These are phyloP conservation scores for Scorias spongiosa DNA, from an alignment of 2,329 filamentous ascomycete species.

Conservation along the genomic window DNA sequence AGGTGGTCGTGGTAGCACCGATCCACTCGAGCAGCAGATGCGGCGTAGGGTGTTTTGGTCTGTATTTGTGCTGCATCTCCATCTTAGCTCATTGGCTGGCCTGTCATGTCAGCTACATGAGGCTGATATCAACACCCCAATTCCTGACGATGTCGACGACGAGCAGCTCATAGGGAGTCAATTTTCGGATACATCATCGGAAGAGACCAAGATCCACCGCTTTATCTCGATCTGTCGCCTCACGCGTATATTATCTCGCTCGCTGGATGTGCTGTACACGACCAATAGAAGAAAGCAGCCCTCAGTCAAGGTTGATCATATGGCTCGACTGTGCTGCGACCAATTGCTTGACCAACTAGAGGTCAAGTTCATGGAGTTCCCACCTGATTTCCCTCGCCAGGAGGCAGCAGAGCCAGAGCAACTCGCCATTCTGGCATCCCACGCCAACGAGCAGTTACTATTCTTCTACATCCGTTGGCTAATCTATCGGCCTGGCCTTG, in stretches of 20 bases:
- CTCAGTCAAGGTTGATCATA: conserved; percentile 4
- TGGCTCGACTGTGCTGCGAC: conserved; percentile 5
- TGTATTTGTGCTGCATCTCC: conserved; percentile 4
- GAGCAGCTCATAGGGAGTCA: conserved; percentile 4
- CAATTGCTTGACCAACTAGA: conserved; percentile 3
- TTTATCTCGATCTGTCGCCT: conserved; percentile 4
- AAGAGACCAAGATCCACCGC: conserved; percentile 3
- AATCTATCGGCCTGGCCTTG: conserved; percentile 4
- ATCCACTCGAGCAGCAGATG: conserved; percentile 5
- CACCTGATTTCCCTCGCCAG: conserved; percentile 3
- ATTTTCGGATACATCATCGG: background rate
- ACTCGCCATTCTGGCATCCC: conserved; percentile 2
- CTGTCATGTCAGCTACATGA: background rate
- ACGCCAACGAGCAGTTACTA: conserved; percentile 4
- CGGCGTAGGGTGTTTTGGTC: conserved; percentile 4
- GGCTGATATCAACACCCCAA: conserved; percentile 1
- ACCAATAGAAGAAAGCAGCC: conserved; percentile 3
- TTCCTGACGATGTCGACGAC: conserved; percentile 3
- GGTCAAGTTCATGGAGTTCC: conserved; percentile 2
- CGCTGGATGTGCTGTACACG: conserved; percentile 4
- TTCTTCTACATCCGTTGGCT: conserved; percentile 5
- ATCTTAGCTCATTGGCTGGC: conserved; percentile 1
- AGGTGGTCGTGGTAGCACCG: conserved; percentile 1
- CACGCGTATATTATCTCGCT: conserved; percentile 2
- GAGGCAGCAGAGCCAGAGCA: conserved; percentile 2